Evolutionary conservation across 768 basidiomycete genomes (phyloP).

Genomic region (Macrocybe gigantea): DNA sequence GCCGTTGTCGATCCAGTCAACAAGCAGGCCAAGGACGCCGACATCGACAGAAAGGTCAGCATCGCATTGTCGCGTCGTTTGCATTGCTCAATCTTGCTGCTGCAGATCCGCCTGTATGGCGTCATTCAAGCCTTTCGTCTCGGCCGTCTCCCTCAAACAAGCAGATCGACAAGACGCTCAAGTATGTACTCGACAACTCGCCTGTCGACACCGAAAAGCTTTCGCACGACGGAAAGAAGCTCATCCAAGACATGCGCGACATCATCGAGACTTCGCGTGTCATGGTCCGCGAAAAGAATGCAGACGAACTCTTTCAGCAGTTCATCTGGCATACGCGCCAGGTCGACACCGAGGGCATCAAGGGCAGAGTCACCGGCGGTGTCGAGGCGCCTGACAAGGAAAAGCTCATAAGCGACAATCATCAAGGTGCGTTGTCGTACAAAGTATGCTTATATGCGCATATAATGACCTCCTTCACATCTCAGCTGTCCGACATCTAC

Average conservation of each 20-base stretch:
- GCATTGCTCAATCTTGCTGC: neutral
- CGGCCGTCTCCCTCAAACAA: conserved; percentile 75
- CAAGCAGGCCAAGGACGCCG: conserved; percentile 54
- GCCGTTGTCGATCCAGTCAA: conserved; percentile 67
- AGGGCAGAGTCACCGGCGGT: conserved; percentile 11
- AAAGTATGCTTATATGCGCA: neutral
- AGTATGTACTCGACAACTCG: conserved; percentile 53
- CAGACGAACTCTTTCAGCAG: conserved; percentile 88
- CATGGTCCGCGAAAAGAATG: conserved; percentile 81
- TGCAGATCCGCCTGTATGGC: conserved; percentile 69
- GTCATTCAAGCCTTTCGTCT: conserved; percentile 76
- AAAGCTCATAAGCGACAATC: conserved; percentile 51
- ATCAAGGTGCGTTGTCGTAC: conserved; percentile 43
- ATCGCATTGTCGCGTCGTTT: neutral
- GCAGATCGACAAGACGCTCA: conserved; percentile 72
- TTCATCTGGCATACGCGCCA: conserved; percentile 79
- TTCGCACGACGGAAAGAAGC: conserved; percentile 69
- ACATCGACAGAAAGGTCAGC: conserved; percentile 72
- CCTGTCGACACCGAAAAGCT: conserved; percentile 62
- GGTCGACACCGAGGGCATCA: conserved; percentile 24
- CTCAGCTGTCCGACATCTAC: conserved; percentile 78
- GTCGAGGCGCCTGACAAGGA: conserved; percentile 37
- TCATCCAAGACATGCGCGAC: conserved; percentile 72
- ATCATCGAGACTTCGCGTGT: conserved; percentile 70
- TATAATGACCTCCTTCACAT: neutral